phyloP scores from a whole-genome alignment of 2,329 filamentous ascomycete genomes.

The Fusarium sp. region DNA sequence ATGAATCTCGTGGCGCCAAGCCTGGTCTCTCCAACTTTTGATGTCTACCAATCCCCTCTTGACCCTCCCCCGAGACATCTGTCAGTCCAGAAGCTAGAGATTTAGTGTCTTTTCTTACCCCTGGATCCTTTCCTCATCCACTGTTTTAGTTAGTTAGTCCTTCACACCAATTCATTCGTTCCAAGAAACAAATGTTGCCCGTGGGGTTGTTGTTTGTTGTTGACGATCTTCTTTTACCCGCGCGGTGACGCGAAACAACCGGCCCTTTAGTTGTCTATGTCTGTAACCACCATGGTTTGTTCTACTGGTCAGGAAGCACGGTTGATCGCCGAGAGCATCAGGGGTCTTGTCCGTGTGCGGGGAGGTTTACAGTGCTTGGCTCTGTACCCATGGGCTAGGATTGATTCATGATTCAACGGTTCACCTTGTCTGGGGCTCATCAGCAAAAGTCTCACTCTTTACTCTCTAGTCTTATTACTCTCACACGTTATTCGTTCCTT shows the following conservation, averaged over 20 bases:
- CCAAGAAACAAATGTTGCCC: slow-evolving; percentile 5
- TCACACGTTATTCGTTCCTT: slow-evolving; percentile 27
- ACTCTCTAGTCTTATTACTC: slow-evolving; percentile 9
- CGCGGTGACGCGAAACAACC: slow-evolving; percentile 44
- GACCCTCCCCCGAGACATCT: slow-evolving; percentile 21
- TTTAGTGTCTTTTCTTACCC: slow-evolving; percentile 29
- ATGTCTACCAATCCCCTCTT: slow-evolving; percentile 17
- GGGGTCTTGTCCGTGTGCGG: slow-evolving; percentile 25
- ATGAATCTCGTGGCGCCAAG: slow-evolving; percentile 16
- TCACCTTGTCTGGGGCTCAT: slow-evolving; percentile 31
- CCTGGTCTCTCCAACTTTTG: slow-evolving; percentile 14
- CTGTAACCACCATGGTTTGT: slow-evolving; percentile 34
- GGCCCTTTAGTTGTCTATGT: slow-evolving; percentile 17
- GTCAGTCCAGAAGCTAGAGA: slow-evolving; percentile 7
- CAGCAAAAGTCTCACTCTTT: slow-evolving; percentile 23
- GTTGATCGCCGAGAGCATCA: slow-evolving; percentile 30
- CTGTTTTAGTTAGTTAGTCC: background rate
- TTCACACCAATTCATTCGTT: background rate
- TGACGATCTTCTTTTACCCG: slow-evolving; percentile 33
- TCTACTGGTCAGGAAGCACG: slow-evolving; percentile 34
- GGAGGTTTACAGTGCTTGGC: background rate
- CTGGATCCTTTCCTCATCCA: slow-evolving; percentile 13
- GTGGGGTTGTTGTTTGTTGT: background rate
- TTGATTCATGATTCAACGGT: slow-evolving; percentile 25
- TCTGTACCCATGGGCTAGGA: background rate